These are phyloP conservation scores for Fusarium sp. DNA, from an alignment of 2,329 filamentous ascomycete genomes.

Conservation along the genomic window DNA sequence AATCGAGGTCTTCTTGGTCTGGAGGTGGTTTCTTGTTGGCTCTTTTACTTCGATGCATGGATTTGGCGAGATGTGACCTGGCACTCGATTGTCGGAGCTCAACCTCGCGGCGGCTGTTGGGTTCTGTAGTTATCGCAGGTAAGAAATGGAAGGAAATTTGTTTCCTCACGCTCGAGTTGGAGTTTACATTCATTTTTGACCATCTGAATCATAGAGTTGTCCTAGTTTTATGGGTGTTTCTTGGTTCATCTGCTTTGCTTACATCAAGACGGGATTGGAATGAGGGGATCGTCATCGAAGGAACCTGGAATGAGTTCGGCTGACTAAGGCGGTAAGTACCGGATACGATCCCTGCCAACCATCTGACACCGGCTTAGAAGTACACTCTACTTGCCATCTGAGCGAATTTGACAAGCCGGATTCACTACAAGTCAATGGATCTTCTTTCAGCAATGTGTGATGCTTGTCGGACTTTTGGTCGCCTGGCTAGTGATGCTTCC, in stretches of 20 bases:
- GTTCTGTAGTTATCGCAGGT: no score
- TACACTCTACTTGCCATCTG: not conserved
- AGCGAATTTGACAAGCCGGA: not conserved
- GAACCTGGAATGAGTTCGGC: not conserved
- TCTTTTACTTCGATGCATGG: not conserved
- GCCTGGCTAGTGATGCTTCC: no score
- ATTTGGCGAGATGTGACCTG: constrained; percentile 6
- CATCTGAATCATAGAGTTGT: accelerated
- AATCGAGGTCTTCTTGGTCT: accelerated
- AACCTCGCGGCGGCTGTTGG: no score
- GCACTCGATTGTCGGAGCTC: no score
- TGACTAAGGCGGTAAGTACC: not conserved
- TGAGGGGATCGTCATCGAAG: not conserved
- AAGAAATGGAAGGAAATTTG: no score
- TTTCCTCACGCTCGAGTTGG: no score
- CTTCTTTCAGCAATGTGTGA: no score
- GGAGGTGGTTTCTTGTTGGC: accelerated
- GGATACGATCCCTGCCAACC: accelerated
- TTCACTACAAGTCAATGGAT: not conserved
- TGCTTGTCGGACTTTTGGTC: no score
- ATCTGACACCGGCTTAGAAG: accelerated
- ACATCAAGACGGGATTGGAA: no score
- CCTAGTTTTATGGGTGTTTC: accelerated
- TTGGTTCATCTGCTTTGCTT: not conserved
- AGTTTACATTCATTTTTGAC: no score